Evolutionary conservation across 1,284 basidiomycete genomes (phyloP), one percentile per base, ranked within the genome.

Genomic region (Anthracocystis panici-leucophaei): DNA sequence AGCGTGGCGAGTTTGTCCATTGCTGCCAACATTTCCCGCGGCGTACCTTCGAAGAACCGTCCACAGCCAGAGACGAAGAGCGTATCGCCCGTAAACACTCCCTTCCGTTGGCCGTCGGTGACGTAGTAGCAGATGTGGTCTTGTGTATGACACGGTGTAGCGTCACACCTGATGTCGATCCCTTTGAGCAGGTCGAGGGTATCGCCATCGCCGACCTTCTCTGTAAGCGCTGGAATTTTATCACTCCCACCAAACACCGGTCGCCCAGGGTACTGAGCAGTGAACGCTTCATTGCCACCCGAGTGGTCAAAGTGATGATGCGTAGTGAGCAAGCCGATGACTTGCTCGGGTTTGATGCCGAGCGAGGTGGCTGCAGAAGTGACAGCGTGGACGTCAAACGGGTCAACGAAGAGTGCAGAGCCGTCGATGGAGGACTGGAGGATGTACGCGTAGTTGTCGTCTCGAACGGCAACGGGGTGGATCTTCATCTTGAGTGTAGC

Each of bases 141-240:
- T 84, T 94, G 93, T 1, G 96, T 98, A 85, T 98, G 96, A 86
- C 95, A 97, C 0, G 95, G 96, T 0, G 95, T 99, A 14, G 93
- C 91, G 20, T 95, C 86, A 38, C 72, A 76, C 11, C 63, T 77
- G 25, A 85, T 79, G 16, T 68, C 58, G 0, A 83, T 57, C 0
- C 72, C 63, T 4, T 38, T 62, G 40, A 67, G 54, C 42, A 65
- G 73, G 23, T 81, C 60, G 5, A 38, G 33, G 35, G 85, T 67
- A 5, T 35, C 76, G 1, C 75, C 75, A 53, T 85, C 73, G 8
- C 46, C 90, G 67, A 97, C 91, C 16, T 92, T 86, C 5, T 90
- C 87, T 14, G 91, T 92, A 45, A 94, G 86, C 0, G 90, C 91
- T 0, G 89, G 89, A 21, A 92, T 88, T 75, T 91, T 87, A 20